Percentiles rank a stretch among this genome's conserved stretches.
Evolutionary conservation across 2,329 filamentous ascomycete genomes (phyloP).

Genomic region (Lachnellula suecica): DNA sequence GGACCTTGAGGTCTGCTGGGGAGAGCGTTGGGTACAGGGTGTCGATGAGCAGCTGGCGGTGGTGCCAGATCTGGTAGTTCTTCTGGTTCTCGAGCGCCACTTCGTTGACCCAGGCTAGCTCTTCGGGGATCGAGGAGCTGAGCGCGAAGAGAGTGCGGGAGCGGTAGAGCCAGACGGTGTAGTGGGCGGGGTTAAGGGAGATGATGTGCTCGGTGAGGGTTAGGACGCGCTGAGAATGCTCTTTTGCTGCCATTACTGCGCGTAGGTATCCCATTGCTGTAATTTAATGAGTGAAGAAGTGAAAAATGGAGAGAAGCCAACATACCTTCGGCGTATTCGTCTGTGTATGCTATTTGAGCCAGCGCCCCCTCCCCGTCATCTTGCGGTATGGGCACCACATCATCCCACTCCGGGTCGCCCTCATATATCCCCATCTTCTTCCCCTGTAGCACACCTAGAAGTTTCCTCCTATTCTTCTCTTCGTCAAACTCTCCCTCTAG

Average conservation of each 20-base stretch:
- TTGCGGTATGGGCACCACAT: conserved; percentile 79
- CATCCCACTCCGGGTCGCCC: conserved; percentile 74
- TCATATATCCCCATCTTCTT: conserved; percentile 32
- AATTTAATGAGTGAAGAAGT: conserved; percentile 5
- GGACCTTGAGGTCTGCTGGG: conserved; percentile 49
- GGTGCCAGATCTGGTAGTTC: conserved; percentile 98
- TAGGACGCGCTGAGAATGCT: conserved; percentile 77
- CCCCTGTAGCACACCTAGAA: conserved; percentile 24
- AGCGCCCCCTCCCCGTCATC: conserved; percentile 82
- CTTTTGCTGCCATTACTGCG: conserved; percentile 86
- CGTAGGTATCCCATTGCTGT: conserved; percentile 87
- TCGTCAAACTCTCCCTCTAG: conserved; percentile 22
- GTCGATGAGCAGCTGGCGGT: conserved; percentile 65
- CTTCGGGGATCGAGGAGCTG: conserved; percentile 36
- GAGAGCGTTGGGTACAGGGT: conserved; percentile 59
- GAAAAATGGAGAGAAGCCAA: conserved; percentile 2
- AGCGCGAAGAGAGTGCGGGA: conserved; percentile 74
- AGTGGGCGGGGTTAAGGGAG: conserved; percentile 90
- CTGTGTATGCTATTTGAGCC: conserved; percentile 88
- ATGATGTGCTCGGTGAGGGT: conserved; percentile 88
- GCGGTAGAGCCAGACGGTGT: conserved; percentile 97
- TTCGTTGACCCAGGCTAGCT: conserved; percentile 83
- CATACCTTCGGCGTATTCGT: conserved; percentile 80
- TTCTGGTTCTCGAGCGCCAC: conserved; percentile 84
- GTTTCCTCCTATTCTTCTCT: conserved; percentile 27